A percentile compares a stretch with the other conserved stretches of the same genome.
phyloP scores from a whole-genome alignment of 2,329 filamentous ascomycete genomes.

The Bimuria novae-zelandiae region DNA sequence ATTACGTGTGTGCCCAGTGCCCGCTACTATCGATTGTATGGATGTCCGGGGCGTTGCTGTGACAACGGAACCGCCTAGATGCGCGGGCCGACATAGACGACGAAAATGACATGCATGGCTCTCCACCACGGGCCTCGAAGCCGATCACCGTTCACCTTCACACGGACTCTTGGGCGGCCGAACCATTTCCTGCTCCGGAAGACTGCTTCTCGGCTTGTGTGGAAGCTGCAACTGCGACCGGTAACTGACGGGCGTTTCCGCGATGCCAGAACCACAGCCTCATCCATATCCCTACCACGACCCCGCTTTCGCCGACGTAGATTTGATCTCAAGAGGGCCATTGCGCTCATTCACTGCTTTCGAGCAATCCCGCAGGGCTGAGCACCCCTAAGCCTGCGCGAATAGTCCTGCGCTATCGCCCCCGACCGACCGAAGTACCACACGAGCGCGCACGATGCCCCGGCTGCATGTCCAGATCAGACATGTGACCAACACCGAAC shows the following conservation, averaged over 20 bases:
- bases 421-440: not conserved
- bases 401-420: not conserved
- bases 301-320: not conserved
- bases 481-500: conserved; percentile 30
- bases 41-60: not conserved
- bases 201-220: not conserved
- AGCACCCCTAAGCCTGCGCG: not conserved
- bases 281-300: not conserved
- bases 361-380: not conserved
- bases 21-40: not conserved
- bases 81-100: not conserved
- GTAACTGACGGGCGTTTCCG: too few species aligned
- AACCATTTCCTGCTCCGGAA: not conserved
- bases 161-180: not conserved
- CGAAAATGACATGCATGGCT: not conserved
- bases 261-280: not conserved
- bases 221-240: not conserved
- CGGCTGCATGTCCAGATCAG: conserved; percentile 30
- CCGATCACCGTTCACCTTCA: not conserved
- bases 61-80: not conserved
- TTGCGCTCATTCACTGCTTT: not conserved
- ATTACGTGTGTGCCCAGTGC: too few species aligned
- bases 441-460: conserved; percentile 12
- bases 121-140: not conserved
- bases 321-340: not conserved